These are phyloP conservation scores for Phytophthora ramorum DNA, from an alignment of 352 stramenopile species.

Conservation along the genomic window DNA sequence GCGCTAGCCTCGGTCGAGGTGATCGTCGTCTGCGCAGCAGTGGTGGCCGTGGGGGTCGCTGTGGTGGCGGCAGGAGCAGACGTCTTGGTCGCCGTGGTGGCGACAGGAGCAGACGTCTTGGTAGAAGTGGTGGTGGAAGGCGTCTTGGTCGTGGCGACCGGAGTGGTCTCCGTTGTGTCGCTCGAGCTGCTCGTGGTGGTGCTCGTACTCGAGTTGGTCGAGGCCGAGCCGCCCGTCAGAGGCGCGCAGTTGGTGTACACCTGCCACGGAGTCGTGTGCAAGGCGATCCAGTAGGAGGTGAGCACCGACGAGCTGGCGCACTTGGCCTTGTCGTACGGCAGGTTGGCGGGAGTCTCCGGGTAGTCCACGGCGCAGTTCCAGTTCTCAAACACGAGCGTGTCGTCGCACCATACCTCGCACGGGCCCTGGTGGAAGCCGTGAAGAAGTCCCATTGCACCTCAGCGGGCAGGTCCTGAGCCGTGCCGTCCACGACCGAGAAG, in stretches of 20 bases:
- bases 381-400: conserved; percentile 46
- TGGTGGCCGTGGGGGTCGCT: conserved; percentile 7
- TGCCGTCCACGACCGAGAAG: conserved; percentile 34
- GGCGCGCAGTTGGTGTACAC: conserved; percentile 59
- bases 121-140: conserved; percentile 18
- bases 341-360: conserved; percentile 36
- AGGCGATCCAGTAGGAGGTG: conserved; percentile 52
- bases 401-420: conserved; percentile 55
- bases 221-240: conserved; percentile 22
- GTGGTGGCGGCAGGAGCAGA: conserved; percentile 17
- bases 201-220: conserved; percentile 25
- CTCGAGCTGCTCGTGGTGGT: conserved; percentile 12
- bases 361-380: conserved; percentile 49
- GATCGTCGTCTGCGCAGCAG: conserved; percentile 5
- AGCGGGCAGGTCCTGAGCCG: conserved; percentile 31
- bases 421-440: conserved; percentile 50
- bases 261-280: conserved; percentile 56
- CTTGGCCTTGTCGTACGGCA: conserved; percentile 52
- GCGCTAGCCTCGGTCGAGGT: conserved; percentile 11
- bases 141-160: conserved; percentile 3
- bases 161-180: conserved; percentile 1
- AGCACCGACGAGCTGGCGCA: conserved; percentile 40
- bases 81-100: conserved; percentile 12
- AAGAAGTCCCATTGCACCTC: conserved; percentile 50
- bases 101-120: background rate